phyloP scores from a whole-genome alignment of 2,329 filamentous ascomycete genomes.

The Colletotrichum noveboracense region DNA sequence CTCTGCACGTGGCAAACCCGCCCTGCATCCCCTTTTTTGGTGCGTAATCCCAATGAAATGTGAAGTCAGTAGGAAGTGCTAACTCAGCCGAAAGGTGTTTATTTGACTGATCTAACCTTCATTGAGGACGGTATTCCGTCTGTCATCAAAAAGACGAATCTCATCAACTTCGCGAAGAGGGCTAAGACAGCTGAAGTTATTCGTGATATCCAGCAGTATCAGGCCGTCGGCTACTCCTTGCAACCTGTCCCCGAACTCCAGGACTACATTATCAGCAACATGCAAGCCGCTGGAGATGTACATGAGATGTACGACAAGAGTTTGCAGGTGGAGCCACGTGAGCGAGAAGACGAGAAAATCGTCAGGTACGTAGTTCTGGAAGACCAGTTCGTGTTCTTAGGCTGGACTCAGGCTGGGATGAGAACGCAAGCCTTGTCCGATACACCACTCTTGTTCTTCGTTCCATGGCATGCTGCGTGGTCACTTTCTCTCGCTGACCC shows the following conservation, averaged over 20 bases:
- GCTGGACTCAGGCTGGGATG: slow-evolving; percentile 24
- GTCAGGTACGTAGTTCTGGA: slow-evolving; percentile 75
- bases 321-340: slow-evolving; percentile 88
- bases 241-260: slow-evolving; percentile 91
- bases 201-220: slow-evolving; percentile 97
- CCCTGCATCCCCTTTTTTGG: slow-evolving; percentile 99
- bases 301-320: slow-evolving; percentile 99
- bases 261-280: slow-evolving; percentile 95
- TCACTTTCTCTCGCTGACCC: not conserved
- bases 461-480: not conserved
- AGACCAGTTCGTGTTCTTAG: slow-evolving; percentile 29
- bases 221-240: slow-evolving; percentile 94
- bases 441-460: not conserved
- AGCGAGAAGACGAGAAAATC: slow-evolving; percentile 99
- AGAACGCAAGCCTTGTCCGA: not conserved
- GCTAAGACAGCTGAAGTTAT: slow-evolving; percentile 98
- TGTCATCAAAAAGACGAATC: slow-evolving; percentile 91
- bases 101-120: slow-evolving; percentile 95
- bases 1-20: slow-evolving; percentile 89
- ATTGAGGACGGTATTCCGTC: slow-evolving; percentile 98
- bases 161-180: slow-evolving; percentile 98
- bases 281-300: slow-evolving; percentile 93
- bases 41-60: slow-evolving; percentile 44
- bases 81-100: slow-evolving; percentile 74
- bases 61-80: not conserved